Evolutionary conservation across 148 eudicot species (phyloP).

Genomic region (Rhododendron griersonianum): DNA sequence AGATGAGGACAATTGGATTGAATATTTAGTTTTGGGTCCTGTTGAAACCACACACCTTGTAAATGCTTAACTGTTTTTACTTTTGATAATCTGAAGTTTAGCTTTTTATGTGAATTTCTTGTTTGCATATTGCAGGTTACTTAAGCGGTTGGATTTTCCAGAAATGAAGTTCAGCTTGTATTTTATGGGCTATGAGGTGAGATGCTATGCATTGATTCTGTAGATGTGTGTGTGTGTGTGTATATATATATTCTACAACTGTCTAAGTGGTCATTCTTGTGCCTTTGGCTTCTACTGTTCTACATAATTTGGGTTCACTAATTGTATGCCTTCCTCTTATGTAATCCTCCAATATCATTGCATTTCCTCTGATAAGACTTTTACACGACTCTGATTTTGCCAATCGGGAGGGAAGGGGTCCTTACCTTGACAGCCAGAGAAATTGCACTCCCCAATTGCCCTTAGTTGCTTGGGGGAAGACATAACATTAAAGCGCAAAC

Average conservation of each 20-base stretch:
- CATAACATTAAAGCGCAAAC: not conserved
- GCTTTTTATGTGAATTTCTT: not conserved
- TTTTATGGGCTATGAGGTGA: constrained; percentile 89
- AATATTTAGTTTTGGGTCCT: not conserved
- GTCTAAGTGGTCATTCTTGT: not conserved
- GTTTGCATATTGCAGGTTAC: constrained; percentile 51
- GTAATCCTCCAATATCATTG: not conserved
- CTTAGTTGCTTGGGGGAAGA: not conserved
- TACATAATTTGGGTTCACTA: not conserved
- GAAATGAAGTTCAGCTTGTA: constrained; percentile 85
- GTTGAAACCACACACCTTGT: not conserved
- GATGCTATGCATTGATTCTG: not conserved
- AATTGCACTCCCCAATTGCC: not conserved
- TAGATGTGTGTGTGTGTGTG: not conserved
- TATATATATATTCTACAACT: not conserved
- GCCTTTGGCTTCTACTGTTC: not conserved
- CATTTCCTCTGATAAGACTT: not conserved
- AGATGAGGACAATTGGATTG: not conserved
- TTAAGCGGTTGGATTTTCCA: constrained; percentile 85
- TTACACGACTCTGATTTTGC: not conserved
- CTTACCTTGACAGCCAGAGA: not conserved
- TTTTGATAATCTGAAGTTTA: not conserved
- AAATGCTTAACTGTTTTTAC: not conserved
- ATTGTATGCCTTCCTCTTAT: not conserved
- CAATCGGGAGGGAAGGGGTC: not conserved